Evolutionary conservation across 352 stramenopile species (phyloP).

Genomic region (Phytophthora pini): DNA sequence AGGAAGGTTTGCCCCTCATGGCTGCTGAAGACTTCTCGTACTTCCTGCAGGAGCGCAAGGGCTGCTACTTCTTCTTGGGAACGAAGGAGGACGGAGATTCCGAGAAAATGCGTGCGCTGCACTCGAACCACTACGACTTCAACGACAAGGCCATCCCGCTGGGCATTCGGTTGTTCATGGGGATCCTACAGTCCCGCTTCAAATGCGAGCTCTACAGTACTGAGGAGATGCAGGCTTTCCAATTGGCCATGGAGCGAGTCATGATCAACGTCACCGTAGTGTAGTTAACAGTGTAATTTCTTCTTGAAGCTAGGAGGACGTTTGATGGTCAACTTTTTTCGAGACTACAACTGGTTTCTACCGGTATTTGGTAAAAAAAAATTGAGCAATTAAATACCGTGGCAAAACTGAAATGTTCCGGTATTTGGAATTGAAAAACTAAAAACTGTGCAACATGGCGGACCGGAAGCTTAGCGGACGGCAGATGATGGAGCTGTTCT

Average conservation of each 20-base stretch:
- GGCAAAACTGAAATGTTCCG: neutral
- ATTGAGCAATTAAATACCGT: neutral
- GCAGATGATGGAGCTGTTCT: slow-evolving; percentile 62
- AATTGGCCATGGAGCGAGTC: slow-evolving; percentile 81
- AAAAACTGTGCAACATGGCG: slow-evolving; percentile 16
- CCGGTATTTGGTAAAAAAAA: neutral
- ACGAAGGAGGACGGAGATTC: slow-evolving; percentile 73
- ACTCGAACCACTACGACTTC: slow-evolving; percentile 86
- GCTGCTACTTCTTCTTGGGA: slow-evolving; percentile 88
- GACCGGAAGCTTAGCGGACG: slow-evolving; percentile 42
- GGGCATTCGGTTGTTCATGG: slow-evolving; percentile 82
- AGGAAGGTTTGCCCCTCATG: slow-evolving; percentile 90
- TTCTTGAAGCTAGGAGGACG: slow-evolving; percentile 9
- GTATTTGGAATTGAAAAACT: slow-evolving; percentile 10
- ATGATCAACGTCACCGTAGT: slow-evolving; percentile 50
- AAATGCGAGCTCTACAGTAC: slow-evolving; percentile 68
- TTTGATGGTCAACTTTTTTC: neutral
- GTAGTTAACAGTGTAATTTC: slow-evolving; percentile 41
- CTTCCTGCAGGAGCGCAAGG: slow-evolving; percentile 81
- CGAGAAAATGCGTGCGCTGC: slow-evolving; percentile 64
- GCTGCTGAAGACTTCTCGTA: slow-evolving; percentile 96
- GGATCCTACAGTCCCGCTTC: slow-evolving; percentile 73
- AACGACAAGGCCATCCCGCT: slow-evolving; percentile 88
- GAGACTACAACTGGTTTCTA: neutral
- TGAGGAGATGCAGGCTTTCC: slow-evolving; percentile 80